These are phyloP conservation scores for Rhodomyrtus psidioides DNA, from an alignment of 441 rosid species.

Conservation along the genomic window DNA sequence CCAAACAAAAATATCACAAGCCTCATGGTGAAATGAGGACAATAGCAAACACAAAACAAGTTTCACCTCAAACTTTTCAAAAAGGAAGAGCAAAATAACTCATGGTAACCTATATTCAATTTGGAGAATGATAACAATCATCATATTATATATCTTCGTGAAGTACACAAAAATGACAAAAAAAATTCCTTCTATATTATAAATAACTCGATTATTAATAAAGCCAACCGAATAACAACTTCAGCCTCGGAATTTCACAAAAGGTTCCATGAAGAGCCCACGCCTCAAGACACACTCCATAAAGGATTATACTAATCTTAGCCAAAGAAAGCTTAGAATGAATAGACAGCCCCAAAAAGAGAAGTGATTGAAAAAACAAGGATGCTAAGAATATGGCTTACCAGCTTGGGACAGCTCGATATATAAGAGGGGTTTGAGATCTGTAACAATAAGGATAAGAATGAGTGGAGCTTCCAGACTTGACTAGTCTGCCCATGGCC, in stretches of 20 bases:
- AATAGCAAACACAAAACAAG: neutral
- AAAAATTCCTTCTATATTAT: neutral
- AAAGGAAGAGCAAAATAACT: neutral
- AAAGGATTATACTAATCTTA: neutral
- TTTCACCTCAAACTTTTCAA: neutral
- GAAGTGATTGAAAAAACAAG: neutral
- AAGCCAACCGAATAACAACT: neutral
- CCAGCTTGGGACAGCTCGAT: constrained; percentile 99
- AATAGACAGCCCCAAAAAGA: neutral
- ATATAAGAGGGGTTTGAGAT: constrained; percentile 96
- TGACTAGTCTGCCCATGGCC: constrained; percentile 94
- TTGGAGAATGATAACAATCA: neutral
- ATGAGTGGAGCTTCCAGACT: constrained; percentile 77
- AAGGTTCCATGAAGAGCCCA: neutral
- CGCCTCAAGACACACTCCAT: neutral
- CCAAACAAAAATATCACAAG: neutral
- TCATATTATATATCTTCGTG: neutral
- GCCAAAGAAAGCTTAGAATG: neutral
- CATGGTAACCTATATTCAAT: neutral
- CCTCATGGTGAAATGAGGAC: neutral
- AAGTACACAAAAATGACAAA: neutral
- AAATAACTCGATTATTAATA: neutral
- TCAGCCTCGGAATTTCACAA: neutral
- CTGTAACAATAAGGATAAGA: constrained; percentile 94
- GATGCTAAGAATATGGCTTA: constrained; percentile 15